Evolutionary conservation across 1,284 basidiomycete genomes (phyloP).

Genomic region (Cronartium ribicola): DNA sequence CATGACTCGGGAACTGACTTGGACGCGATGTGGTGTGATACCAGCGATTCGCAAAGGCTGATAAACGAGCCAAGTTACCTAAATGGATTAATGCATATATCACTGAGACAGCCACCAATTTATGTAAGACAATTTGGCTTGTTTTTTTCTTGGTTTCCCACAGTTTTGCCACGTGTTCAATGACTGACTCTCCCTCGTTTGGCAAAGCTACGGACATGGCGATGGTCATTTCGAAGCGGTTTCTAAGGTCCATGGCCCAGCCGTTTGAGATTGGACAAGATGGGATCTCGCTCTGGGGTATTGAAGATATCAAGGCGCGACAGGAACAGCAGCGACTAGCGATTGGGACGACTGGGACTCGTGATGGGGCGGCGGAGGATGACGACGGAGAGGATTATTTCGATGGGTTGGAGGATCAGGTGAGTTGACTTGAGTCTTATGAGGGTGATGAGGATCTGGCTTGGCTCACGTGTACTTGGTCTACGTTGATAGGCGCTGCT

Average conservation of each 20-base stretch:
- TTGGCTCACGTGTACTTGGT: background rate
- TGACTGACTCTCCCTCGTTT: background rate
- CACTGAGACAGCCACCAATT: slow-evolving; percentile 90
- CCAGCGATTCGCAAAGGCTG: slow-evolving; percentile 90
- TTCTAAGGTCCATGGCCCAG: slow-evolving; percentile 96
- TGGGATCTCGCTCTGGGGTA: slow-evolving; percentile 87
- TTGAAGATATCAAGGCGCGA: slow-evolving; percentile 74
- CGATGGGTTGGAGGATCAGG: slow-evolving; percentile 44
- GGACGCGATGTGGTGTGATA: background rate
- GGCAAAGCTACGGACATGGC: slow-evolving; percentile 83
- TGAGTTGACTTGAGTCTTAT: slow-evolving; percentile 6
- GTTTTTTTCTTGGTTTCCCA: background rate
- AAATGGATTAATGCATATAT: slow-evolving; percentile 99
- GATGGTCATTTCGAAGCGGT: slow-evolving; percentile 86
- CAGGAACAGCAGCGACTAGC: slow-evolving; percentile 68
- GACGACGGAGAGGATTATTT: slow-evolving; percentile 41
- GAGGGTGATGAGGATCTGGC: background rate
- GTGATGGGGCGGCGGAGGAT: slow-evolving; percentile 25
- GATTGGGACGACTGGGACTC: slow-evolving; percentile 45
- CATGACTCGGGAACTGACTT: background rate
- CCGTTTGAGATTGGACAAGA: slow-evolving; percentile 92
- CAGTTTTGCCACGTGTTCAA: background rate
- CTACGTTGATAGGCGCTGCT: slow-evolving; percentile 16
- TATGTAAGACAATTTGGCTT: slow-evolving; percentile 55
- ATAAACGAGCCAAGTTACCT: slow-evolving; percentile 94